Conservation (phyloP, 345 rosid species). For the Gossypium stocksii region DNA sequence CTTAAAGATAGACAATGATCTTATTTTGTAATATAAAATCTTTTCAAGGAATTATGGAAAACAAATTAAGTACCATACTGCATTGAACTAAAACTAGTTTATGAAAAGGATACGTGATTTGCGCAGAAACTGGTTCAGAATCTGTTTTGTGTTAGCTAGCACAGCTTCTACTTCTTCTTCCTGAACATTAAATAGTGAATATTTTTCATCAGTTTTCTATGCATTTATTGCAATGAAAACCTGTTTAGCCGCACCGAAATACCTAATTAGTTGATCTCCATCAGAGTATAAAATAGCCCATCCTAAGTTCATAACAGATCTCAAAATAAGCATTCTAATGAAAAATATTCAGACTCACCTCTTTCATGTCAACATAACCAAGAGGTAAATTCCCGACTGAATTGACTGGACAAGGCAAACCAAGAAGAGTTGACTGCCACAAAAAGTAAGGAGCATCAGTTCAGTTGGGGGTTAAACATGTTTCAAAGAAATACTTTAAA, state of each 20-base stretch:
- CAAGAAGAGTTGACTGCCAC: conserved; percentile 84
- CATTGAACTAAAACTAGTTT: background rate
- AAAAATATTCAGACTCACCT: conserved; percentile 44
- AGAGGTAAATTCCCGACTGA: conserved; percentile 93
- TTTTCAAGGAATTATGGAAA: background rate
- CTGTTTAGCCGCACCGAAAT: background rate
- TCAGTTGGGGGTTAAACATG: conserved; percentile 9
- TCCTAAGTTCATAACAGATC: background rate
- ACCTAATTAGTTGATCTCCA: background rate
- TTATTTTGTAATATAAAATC: background rate
- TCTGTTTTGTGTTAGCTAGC: conserved; percentile 88
- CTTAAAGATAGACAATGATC: background rate
- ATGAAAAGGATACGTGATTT: conserved; percentile 75
- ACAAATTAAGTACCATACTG: conserved; percentile 6
- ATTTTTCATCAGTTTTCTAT: conserved; percentile 14
- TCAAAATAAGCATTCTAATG: background rate
- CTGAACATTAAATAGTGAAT: conserved; percentile 32
- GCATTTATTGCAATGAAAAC: background rate
- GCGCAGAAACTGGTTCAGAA: conserved; percentile 78
- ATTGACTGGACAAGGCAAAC: conserved; percentile 86
- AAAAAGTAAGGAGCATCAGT: conserved; percentile 23
- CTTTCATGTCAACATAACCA: conserved; percentile 62
- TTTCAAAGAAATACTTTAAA: conserved; percentile 6
- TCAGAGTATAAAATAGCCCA: background rate
- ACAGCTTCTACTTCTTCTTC: conserved; percentile 93